These are phyloP conservation scores for Cryptococcus floricola DNA, from an alignment of 1,284 basidiomycete genomes.

Conservation along the genomic window DNA sequence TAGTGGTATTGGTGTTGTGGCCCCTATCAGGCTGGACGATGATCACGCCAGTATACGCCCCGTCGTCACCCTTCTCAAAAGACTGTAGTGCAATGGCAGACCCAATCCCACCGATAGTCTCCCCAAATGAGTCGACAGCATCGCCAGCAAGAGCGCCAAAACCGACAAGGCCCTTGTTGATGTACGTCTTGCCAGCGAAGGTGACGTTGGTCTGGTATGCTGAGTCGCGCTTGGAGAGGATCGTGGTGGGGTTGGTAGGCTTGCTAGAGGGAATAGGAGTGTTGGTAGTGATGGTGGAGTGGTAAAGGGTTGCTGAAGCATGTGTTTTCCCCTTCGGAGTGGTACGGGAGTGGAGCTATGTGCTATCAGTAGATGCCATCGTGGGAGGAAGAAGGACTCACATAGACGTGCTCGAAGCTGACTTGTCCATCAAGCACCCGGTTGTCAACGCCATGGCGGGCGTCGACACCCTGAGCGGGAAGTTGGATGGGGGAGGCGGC, in stretches of 20 bases:
- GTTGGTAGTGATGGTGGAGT: not conserved
- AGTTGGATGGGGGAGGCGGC: too few relatives aligned
- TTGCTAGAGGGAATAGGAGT: not conserved
- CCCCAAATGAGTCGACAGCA: slow-evolving; percentile 31
- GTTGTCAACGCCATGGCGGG: too few relatives aligned
- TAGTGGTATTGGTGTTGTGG: slow-evolving; percentile 45
- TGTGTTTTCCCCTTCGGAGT: too few relatives aligned
- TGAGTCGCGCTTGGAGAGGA: slow-evolving; percentile 6
- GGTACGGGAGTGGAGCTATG: too few relatives aligned
- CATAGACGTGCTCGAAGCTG: too few relatives aligned
- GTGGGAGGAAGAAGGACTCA: too few relatives aligned
- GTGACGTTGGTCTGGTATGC: slow-evolving; percentile 19
- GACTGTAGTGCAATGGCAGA: slow-evolving; percentile 26
- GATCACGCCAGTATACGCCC: slow-evolving; percentile 52
- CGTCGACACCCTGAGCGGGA: too few relatives aligned
- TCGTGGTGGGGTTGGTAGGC: slow-evolving; percentile 2
- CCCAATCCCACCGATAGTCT: slow-evolving; percentile 46
- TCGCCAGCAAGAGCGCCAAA: slow-evolving; percentile 40
- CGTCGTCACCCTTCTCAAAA: slow-evolving; percentile 5
- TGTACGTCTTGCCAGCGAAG: slow-evolving; percentile 23
- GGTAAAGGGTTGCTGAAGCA: not conserved
- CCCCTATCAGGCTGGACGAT: slow-evolving; percentile 57
- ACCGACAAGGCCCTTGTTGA: slow-evolving; percentile 45
- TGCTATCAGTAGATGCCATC: too few relatives aligned
- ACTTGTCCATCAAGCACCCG: too few relatives aligned